Percentiles rank a stretch among this genome's conserved stretches.
These are phyloP conservation scores for Monosporascus sp. DNA, from an alignment of 2,329 filamentous ascomycete genomes.

Conservation along the genomic window DNA sequence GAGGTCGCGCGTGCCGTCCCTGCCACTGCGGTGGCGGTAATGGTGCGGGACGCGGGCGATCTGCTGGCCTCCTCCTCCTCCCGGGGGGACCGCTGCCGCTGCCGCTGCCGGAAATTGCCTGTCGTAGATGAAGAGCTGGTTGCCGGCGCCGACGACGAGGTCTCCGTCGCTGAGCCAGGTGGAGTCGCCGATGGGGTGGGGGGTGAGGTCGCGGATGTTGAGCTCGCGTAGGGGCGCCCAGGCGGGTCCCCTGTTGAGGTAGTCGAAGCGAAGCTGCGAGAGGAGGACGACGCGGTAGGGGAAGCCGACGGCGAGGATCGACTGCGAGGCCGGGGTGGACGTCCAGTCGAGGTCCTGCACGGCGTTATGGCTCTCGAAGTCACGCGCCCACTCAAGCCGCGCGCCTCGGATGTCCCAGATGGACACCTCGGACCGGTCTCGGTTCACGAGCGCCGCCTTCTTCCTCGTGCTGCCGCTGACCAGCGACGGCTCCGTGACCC, in stretches of 20 bases:
- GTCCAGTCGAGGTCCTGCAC: conserved; percentile 93
- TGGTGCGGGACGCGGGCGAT: conserved; percentile 38
- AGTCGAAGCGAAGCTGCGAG: conserved; percentile 86
- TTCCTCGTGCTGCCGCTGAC: conserved; percentile 82
- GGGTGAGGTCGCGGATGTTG: conserved; percentile 72
- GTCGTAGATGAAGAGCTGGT: conserved; percentile 83
- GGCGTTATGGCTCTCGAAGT: conserved; percentile 65
- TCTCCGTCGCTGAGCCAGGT: conserved; percentile 85
- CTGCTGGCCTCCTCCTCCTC: background rate
- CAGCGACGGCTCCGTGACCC: conserved; percentile 64
- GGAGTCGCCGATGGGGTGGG: conserved; percentile 87
- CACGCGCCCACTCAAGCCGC: conserved; percentile 74
- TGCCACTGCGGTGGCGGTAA: conserved; percentile 17
- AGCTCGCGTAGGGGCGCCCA: conserved; percentile 85
- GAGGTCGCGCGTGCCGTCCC: conserved; percentile 56
- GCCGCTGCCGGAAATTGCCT: conserved; percentile 50
- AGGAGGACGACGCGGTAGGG: conserved; percentile 78
- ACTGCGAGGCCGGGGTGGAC: conserved; percentile 82
- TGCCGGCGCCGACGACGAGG: conserved; percentile 82
- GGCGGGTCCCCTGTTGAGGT: conserved; percentile 80
- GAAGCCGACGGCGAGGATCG: conserved; percentile 87
- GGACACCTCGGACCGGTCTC: conserved; percentile 65
- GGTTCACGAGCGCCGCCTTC: conserved; percentile 78
- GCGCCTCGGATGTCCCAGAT: conserved; percentile 87
- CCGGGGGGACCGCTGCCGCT: background rate